Conservation (phyloP, 305 asterid species). For the Andrographis paniculata region DNA sequence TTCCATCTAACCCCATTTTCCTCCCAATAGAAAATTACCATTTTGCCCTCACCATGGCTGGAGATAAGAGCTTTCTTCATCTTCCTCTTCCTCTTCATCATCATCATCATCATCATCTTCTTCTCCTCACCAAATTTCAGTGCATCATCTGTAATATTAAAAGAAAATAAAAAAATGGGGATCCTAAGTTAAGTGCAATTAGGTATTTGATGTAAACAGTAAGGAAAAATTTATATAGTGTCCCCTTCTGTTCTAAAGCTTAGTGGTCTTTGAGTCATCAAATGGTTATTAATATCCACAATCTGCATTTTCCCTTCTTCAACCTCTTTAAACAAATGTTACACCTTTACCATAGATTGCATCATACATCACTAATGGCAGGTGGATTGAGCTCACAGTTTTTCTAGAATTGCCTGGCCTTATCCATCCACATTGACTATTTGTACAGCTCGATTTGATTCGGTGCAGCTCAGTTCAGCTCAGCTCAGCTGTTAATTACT, state of each 20-base stretch:
- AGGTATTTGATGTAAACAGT: slow-evolving; percentile 29
- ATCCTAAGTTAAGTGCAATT: too few relatives aligned
- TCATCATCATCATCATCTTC: neutral
- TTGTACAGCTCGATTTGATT: too few relatives aligned
- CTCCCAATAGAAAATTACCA: slow-evolving; percentile 24
- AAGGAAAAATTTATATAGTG: slow-evolving; percentile 19
- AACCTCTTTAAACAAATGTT: slow-evolving; percentile 10
- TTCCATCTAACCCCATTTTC: slow-evolving; percentile 17
- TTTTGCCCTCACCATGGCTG: slow-evolving; percentile 20
- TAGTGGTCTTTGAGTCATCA: slow-evolving; percentile 43
- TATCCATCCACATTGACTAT: too few relatives aligned
- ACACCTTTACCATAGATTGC: slow-evolving; percentile 29
- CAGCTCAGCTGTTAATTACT: too few relatives aligned
- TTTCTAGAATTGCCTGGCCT: slow-evolving; percentile 16
- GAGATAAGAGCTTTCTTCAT: too few relatives aligned
- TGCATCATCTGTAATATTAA: neutral
- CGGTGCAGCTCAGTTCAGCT: too few relatives aligned
- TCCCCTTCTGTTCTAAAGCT: slow-evolving; percentile 27
- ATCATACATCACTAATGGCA: slow-evolving; percentile 25
- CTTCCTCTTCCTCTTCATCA: neutral
- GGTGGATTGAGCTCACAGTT: slow-evolving; percentile 16
- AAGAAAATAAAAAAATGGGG: slow-evolving; percentile 9
- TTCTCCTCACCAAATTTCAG: neutral
- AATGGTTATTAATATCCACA: slow-evolving; percentile 20
- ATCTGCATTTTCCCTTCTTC: slow-evolving; percentile 9